A percentile compares a stretch with the other conserved stretches of the same genome.
Conservation (phyloP, 352 stramenopile genomes). For the Globisporangium barbulae region DNA sequence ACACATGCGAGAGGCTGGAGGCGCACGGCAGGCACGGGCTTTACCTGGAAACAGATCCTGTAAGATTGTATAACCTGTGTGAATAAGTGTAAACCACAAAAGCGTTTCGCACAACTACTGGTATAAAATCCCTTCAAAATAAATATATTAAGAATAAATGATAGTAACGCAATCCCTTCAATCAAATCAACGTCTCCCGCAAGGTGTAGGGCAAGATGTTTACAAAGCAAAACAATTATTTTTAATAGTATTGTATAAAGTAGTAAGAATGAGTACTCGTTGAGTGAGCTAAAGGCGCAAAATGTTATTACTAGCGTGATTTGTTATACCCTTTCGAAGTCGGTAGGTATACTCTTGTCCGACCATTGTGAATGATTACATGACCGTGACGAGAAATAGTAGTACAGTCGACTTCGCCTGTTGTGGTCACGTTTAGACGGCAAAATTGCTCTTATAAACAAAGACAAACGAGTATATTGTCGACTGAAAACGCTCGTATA, state of each 20-base stretch:
- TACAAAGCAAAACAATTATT: too few relatives aligned
- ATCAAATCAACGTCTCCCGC: background rate
- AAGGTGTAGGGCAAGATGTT: background rate
- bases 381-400: background rate
- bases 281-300: too few relatives aligned
- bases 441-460: too few relatives aligned
- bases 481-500: background rate
- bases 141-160: background rate
- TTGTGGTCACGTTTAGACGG: too few relatives aligned
- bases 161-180: background rate
- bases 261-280: too few relatives aligned
- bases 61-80: background rate
- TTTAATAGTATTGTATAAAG: too few relatives aligned
- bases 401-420: too few relatives aligned
- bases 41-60: slow-evolving; percentile 7
- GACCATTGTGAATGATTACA: background rate
- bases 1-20: slow-evolving; percentile 3
- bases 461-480: background rate
- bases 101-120: background rate
- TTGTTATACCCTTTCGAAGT: too few relatives aligned
- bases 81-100: too few relatives aligned
- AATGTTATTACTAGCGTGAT: too few relatives aligned
- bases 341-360: too few relatives aligned
- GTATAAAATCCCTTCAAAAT: background rate
- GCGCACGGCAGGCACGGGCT: slow-evolving; percentile 1